Base-by-base conservation (phyloP, 2,329 filamentous ascomycete genomes). In the Leptodontidium sp. region DNA sequence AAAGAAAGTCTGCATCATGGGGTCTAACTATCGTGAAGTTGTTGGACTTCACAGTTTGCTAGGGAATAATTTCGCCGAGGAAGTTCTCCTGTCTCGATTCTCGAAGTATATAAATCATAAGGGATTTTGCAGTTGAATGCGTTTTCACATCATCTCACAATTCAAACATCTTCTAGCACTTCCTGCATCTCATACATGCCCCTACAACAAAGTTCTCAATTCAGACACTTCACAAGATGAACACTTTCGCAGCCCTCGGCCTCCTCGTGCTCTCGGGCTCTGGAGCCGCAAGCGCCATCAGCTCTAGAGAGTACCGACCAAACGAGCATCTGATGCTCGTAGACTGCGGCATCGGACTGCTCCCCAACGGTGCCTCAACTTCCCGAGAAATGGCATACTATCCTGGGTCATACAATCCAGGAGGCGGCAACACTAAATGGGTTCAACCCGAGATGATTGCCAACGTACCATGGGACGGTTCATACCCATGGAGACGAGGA, bases 331-430 rank as follows among this genome's bases (percentile, higher is more conserved):
- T 50, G 4, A 24, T 50, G 47, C 47, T 50, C n/a, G 47, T 50
- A 50, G 47, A 50, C n/a, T 50, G 47, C 47, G 47, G 47, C 7
- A 50, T 50, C 11, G 47, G 47, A 21, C 4, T 12, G 1, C 47
- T 50, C 5, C 47, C 47, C n/a, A 50, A 50, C 21, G 47, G 47
- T 12, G 47, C 47, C 9, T 50, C 47, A 8, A 50, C 21, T 24
- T 50, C 47, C n/a, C 47, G 47, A 50, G 47, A 50, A 50, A 50
- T 50, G 47, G 47, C 47, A 50, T 50, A 50, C n/a, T 50, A 50
- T 24, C 47, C 47, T 26, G 47, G 47, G 5, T 50, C 47, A 5
- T 50, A 50, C 47, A 50, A 50, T 7, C 47, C 45, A 47, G 45
- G 45, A 47, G 45, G 45, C 15, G 17, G n/a, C 9, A 50, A 50